These are phyloP conservation scores for Thielaviopsis cerberus DNA, from an alignment of 2,329 filamentous ascomycete genomes.

Conservation along the genomic window DNA sequence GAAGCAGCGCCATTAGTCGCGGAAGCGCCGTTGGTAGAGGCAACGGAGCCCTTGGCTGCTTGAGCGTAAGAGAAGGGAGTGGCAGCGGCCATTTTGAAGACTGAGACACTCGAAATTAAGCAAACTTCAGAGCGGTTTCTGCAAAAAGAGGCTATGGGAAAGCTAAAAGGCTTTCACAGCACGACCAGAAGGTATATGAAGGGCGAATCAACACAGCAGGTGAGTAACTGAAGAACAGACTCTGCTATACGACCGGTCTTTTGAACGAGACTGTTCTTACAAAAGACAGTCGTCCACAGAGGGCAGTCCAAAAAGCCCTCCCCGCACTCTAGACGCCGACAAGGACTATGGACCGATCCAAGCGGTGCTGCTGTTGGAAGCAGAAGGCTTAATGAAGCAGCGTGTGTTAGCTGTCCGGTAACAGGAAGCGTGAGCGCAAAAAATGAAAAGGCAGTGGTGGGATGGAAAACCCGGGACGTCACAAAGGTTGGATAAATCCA, in stretches of 20 bases:
- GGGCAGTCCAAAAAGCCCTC: slow-evolving; percentile 10
- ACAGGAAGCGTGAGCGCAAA: not conserved
- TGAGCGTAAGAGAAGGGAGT: slow-evolving; percentile 82
- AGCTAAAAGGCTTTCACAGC: not conserved
- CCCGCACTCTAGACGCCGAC: slow-evolving; percentile 11
- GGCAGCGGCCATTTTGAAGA: slow-evolving; percentile 29
- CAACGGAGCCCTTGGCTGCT: slow-evolving; percentile 60
- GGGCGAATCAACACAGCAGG: not conserved
- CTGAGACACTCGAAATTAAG: not conserved
- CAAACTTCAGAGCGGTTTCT: not conserved
- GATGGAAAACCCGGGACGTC: not conserved
- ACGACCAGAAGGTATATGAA: not conserved
- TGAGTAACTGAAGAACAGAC: not conserved
- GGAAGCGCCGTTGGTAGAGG: slow-evolving; percentile 1
- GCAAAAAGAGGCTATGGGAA: not conserved
- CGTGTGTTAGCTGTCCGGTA: not conserved
- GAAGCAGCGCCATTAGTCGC: slow-evolving; percentile 1
- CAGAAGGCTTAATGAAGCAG: slow-evolving; percentile 3
- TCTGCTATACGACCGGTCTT: not conserved
- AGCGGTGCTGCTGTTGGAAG: slow-evolving; percentile 7
- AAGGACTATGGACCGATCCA: slow-evolving; percentile 7
- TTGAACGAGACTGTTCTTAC: not conserved
- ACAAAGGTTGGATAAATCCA: slow-evolving; percentile 6
- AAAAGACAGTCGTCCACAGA: slow-evolving; percentile 7
- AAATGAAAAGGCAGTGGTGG: not conserved